Evolutionary conservation across 129 eudicot species (phyloP).

Genomic region (Escallonia rubra): DNA sequence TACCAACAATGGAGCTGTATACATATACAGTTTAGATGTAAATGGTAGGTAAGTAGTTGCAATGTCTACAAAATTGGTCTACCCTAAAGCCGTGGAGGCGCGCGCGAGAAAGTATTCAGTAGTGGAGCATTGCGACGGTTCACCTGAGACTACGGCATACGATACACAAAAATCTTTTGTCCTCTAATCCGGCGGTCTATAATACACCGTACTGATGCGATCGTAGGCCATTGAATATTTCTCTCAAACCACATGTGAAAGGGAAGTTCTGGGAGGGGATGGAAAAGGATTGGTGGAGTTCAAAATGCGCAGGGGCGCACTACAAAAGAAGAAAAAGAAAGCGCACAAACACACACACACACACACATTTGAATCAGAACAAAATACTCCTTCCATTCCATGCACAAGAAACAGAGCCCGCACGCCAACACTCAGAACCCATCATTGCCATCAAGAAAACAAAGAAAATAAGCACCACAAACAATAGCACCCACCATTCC

Average conservation of each 20-base stretch:
- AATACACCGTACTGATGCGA: too few relatives aligned
- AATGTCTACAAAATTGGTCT: constrained; percentile 1
- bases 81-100: too few relatives aligned
- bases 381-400: background rate
- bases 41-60: constrained; percentile 13
- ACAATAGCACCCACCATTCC: background rate
- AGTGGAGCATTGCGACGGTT: background rate
- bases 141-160: background rate
- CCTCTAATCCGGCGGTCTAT: background rate
- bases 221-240: too few relatives aligned
- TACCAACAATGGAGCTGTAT: too few relatives aligned
- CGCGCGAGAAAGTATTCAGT: too few relatives aligned
- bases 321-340: constrained; percentile 24
- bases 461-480: background rate
- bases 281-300: constrained; percentile 36
- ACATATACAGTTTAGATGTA: too few relatives aligned
- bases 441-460: constrained; percentile 37
- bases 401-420: constrained; percentile 30
- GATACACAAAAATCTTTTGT: background rate
- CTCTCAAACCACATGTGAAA: constrained; percentile 1
- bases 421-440: constrained; percentile 23
- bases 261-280: constrained; percentile 20
- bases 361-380: background rate
- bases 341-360: constrained; percentile 31
- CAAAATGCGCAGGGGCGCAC: constrained; percentile 44